Evolutionary conservation across 139 green algal species (phyloP).

Genomic region (Closterium sp.): DNA sequence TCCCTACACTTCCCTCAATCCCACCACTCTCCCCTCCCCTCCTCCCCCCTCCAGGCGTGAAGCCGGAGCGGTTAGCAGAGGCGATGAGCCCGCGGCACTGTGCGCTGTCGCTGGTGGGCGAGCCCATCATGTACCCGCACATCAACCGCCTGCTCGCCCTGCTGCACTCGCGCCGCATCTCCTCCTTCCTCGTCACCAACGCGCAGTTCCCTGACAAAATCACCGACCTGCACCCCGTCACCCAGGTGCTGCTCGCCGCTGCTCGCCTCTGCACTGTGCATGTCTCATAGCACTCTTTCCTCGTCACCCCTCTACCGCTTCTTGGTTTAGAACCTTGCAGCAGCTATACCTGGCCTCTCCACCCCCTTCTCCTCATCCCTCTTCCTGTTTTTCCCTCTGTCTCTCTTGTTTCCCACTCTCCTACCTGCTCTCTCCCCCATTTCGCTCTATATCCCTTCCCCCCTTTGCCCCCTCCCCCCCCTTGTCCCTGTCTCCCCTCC

Average conservation of each 20-base stretch:
- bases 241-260: constrained; percentile 56
- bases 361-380: too few species aligned
- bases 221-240: constrained; percentile 65
- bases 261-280: background rate
- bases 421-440: too few species aligned
- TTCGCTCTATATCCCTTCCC: background rate
- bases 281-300: too few species aligned
- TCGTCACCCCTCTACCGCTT: too few species aligned
- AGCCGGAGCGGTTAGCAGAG: constrained; percentile 62
- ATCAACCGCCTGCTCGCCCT: constrained; percentile 72
- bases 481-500: background rate
- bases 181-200: constrained; percentile 82
- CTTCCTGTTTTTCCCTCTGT: too few species aligned
- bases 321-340: too few species aligned
- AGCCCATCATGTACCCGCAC: constrained; percentile 88
- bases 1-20: background rate
- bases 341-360: too few species aligned
- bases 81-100: constrained; percentile 70
- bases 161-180: constrained; percentile 72
- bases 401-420: background rate
- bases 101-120: constrained; percentile 75
- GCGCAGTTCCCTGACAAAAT: constrained; percentile 75
- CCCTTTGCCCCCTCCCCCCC: background rate
- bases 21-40: background rate
- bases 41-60: constrained; percentile 62